Evolutionary conservation across 108 stramenopile genomes (phyloP).

Genomic region (Mediolabrus comicus): DNA sequence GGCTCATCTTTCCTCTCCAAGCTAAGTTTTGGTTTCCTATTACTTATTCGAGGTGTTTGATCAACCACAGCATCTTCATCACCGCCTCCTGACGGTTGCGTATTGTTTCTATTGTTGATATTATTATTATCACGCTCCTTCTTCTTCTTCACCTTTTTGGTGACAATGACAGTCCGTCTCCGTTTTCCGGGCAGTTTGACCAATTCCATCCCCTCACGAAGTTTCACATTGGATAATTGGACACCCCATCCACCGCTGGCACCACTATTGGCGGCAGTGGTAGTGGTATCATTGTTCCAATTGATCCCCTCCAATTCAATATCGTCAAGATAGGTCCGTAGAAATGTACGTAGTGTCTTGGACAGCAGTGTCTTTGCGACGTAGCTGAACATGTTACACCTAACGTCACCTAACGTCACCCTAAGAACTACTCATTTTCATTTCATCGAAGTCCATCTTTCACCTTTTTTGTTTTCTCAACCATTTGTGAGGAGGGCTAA

Average conservation of each 20-base stretch:
- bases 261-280: background rate
- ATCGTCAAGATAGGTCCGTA: slow-evolving; percentile 74
- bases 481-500: too few relatives aligned
- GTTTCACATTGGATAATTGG: slow-evolving; percentile 73
- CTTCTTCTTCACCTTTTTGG: slow-evolving; percentile 32
- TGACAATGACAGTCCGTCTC: slow-evolving; percentile 33
- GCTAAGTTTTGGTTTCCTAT: background rate
- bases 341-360: slow-evolving; percentile 73
- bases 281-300: slow-evolving; percentile 16
- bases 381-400: slow-evolving; percentile 60
- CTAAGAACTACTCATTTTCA: too few relatives aligned
- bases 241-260: slow-evolving; percentile 74
- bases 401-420: too few relatives aligned
- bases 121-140: slow-evolving; percentile 10
- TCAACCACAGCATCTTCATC: background rate
- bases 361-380: slow-evolving; percentile 69
- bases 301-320: slow-evolving; percentile 78
- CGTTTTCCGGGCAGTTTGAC: slow-evolving; percentile 70
- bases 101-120: background rate
- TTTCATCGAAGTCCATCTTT: too few relatives aligned
- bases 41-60: background rate
- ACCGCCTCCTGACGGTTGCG: background rate
- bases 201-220: slow-evolving; percentile 76
- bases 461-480: too few relatives aligned
- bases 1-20: background rate